Evolutionary conservation across 805 yeast genomes (phyloP).

Genomic region (Clavispora fructus): DNA sequence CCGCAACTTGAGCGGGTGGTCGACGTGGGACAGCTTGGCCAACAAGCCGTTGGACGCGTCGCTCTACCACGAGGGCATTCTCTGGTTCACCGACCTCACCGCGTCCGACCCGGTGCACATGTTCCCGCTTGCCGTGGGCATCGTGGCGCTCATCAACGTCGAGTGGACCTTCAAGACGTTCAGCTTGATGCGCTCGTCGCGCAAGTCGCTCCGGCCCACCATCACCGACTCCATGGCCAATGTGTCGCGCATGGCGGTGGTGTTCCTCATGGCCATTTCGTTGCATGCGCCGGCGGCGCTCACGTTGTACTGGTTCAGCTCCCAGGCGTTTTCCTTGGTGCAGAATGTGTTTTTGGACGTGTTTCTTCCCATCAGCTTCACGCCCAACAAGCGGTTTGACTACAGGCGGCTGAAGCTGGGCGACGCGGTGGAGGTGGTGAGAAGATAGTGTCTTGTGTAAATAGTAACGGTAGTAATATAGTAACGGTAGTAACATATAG

Average conservation of each 20-base stretch:
- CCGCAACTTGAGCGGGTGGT: conserved; percentile 71
- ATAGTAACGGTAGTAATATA: not conserved
- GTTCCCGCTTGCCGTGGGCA: conserved; percentile 69
- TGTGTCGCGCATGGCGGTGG: conserved; percentile 66
- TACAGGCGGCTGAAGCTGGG: conserved; percentile 11
- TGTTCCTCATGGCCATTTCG: conserved; percentile 76
- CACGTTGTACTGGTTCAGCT: conserved; percentile 84
- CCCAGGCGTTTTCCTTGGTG: conserved; percentile 67
- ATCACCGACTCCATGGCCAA: conserved; percentile 61
- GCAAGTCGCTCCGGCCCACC: conserved; percentile 47
- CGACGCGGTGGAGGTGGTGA: conserved; percentile 10
- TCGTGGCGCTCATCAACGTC: conserved; percentile 66
- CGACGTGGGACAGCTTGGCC: conserved; percentile 37
- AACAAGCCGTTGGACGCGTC: conserved; percentile 46
- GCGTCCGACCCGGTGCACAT: conserved; percentile 55
- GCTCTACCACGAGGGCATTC: conserved; percentile 48
- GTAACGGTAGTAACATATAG: no score
- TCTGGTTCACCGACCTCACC: conserved; percentile 60
- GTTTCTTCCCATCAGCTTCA: conserved; percentile 52
- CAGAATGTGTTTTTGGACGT: conserved; percentile 73
- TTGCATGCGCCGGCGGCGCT: conserved; percentile 83
- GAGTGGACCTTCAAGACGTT: conserved; percentile 78
- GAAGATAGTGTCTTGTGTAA: not conserved
- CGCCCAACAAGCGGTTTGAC: conserved; percentile 37
- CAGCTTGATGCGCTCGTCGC: conserved; percentile 39